These are phyloP conservation scores for Exophiala sp. DNA, from an alignment of 2,329 filamentous ascomycete species.

Conservation along the genomic window DNA sequence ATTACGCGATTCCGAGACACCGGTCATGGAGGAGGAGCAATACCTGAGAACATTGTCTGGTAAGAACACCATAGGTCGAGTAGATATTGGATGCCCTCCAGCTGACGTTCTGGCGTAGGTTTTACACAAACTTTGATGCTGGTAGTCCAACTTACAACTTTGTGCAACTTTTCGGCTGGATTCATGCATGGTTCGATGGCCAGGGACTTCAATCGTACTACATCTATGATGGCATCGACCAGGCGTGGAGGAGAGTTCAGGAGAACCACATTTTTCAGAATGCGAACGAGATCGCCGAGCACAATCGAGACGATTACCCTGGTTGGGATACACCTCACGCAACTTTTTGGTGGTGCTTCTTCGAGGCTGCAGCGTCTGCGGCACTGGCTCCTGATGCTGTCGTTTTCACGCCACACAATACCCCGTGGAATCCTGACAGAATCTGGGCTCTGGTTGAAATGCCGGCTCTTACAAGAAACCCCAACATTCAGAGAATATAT, in stretches of 20 bases:
- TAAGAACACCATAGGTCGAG: slow-evolving; percentile 1
- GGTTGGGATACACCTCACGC: background rate
- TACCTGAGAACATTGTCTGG: background rate
- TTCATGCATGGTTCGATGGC: background rate
- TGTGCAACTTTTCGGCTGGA: background rate
- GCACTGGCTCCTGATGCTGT: background rate
- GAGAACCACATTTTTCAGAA: background rate
- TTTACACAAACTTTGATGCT: background rate
- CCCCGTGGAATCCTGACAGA: background rate
- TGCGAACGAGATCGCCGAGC: too few relatives aligned
- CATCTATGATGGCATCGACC: background rate
- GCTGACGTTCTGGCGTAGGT: background rate
- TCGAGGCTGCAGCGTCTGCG: background rate
- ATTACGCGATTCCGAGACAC: slow-evolving; percentile 2
- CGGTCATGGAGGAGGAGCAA: slow-evolving; percentile 1
- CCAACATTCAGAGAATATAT: background rate
- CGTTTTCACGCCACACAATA: background rate
- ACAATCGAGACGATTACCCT: background rate
- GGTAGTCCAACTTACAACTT: background rate
- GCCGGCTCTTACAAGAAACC: background rate
- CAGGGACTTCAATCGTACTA: background rate
- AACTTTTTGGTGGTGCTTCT: background rate
- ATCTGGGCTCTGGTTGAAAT: background rate
- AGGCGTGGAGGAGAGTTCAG: background rate
- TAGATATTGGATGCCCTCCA: background rate